These are phyloP conservation scores for Umbelopsis sp. DNA, from an alignment of 192 early-diverging fungal genomes.

Conservation along the genomic window DNA sequence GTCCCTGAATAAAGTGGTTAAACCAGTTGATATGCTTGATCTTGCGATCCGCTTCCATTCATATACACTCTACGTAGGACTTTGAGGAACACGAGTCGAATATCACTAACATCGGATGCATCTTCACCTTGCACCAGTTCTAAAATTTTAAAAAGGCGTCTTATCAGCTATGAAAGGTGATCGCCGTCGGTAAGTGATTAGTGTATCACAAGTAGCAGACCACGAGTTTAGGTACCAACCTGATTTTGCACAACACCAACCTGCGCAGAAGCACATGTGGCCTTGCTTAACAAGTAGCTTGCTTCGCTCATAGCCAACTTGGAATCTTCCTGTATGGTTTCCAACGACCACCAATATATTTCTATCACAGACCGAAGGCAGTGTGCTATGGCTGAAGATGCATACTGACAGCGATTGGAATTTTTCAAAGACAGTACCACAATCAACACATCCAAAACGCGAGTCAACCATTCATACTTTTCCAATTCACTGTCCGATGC, in stretches of 20 bases:
- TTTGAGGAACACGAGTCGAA: background rate
- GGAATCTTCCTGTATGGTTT: background rate
- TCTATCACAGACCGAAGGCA: slow-evolving; percentile 3
- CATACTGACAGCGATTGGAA: background rate
- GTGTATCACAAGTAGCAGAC: too few species aligned
- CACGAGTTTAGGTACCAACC: background rate
- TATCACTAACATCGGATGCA: background rate
- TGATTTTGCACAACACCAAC: background rate
- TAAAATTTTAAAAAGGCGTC: background rate
- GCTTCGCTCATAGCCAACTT: background rate
- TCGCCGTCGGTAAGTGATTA: too few species aligned
- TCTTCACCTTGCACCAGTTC: background rate
- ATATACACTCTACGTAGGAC: background rate
- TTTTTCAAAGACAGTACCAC: slow-evolving; percentile 30
- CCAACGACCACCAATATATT: background rate
- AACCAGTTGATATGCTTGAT: background rate
- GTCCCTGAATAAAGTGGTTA: slow-evolving; percentile 6
- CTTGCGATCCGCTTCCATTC: background rate
- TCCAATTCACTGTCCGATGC: background rate
- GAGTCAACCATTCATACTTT: slow-evolving; percentile 42
- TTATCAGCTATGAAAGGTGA: background rate
- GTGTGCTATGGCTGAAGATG: background rate
- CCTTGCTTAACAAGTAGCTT: background rate
- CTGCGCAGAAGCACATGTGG: background rate
- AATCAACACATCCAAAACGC: slow-evolving; percentile 55